These are phyloP conservation scores for Platanthera zijinensis DNA, from an alignment of 106 monocot genomes.

Conservation along the genomic window DNA sequence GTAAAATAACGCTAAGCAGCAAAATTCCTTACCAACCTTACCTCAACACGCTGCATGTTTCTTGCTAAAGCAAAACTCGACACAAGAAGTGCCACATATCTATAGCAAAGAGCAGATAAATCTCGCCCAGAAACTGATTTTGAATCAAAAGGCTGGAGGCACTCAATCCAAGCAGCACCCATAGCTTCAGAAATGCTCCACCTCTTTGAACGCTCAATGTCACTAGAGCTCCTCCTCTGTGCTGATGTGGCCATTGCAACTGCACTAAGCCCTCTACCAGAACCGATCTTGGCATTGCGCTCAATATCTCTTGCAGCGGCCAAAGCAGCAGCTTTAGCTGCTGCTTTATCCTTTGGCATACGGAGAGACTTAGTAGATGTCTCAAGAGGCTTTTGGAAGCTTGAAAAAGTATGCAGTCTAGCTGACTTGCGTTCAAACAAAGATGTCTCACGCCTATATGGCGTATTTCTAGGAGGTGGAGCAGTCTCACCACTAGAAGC, in stretches of 20 bases:
- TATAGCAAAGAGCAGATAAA: conserved; percentile 70
- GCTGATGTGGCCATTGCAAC: conserved; percentile 99
- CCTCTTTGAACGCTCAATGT: conserved; percentile 79
- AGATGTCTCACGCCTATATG: conserved; percentile 60
- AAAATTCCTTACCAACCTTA: conserved; percentile 15
- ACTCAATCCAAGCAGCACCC: conserved; percentile 88
- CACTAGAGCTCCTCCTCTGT: conserved; percentile 75
- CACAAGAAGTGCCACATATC: conserved; percentile 83
- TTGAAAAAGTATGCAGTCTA: conserved; percentile 67
- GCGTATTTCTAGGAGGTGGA: conserved; percentile 35
- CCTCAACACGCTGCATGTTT: conserved; percentile 85
- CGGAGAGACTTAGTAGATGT: conserved; percentile 29
- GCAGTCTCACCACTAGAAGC: conserved; percentile 69
- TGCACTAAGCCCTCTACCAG: conserved; percentile 94
- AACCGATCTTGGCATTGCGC: conserved; percentile 78
- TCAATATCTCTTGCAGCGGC: conserved; percentile 89
- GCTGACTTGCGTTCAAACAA: conserved; percentile 52
- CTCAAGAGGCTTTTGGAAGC: conserved; percentile 75
- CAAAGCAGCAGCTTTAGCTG: conserved; percentile 84
- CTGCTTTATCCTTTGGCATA: conserved; percentile 76
- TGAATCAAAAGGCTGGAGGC: conserved; percentile 60
- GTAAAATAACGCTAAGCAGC: background rate
- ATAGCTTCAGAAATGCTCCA: conserved; percentile 92
- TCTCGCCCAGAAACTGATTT: conserved; percentile 67
- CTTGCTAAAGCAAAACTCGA: conserved; percentile 80